Conservation (phyloP, 2,329 filamentous ascomycete genomes). For the Claviceps africana region DNA sequence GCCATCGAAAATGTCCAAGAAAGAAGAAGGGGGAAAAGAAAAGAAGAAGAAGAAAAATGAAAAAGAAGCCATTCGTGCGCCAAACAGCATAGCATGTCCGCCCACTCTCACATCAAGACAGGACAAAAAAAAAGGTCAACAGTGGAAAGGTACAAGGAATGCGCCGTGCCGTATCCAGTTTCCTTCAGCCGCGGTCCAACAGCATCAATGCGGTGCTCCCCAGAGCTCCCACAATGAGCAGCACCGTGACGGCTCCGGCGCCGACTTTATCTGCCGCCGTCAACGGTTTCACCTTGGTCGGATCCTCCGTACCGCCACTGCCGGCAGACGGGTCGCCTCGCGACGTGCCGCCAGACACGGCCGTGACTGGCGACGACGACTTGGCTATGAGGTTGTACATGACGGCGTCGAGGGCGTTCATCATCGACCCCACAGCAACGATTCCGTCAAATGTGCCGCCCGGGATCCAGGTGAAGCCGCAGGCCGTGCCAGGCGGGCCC, state of each 20-base stretch:
- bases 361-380: constrained; percentile 33
- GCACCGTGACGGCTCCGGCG: constrained; percentile 40
- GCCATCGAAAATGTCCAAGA: background rate
- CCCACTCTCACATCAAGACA: background rate
- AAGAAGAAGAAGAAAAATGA: background rate
- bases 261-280: constrained; percentile 38
- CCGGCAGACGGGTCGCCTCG: constrained; percentile 27
- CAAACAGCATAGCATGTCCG: background rate
- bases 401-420: constrained; percentile 51
- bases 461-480: constrained; percentile 52
- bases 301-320: constrained; percentile 15
- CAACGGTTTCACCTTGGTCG: constrained; percentile 21
- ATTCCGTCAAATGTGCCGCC: constrained; percentile 40
- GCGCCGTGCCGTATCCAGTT: background rate
- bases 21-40: background rate
- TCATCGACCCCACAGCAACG: constrained; percentile 54
- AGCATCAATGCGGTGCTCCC: constrained; percentile 37
- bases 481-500: constrained; percentile 45
- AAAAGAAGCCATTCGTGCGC: background rate
- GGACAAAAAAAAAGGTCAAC: background rate
- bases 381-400: constrained; percentile 42
- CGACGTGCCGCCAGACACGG: constrained; percentile 44
- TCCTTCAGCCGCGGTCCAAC: constrained; percentile 14
- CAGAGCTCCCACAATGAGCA: constrained; percentile 33
- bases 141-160: background rate